Evolutionary conservation across 495 filamentous ascomycete species (phyloP).

Genomic region (Parachaetomium inaequale): DNA sequence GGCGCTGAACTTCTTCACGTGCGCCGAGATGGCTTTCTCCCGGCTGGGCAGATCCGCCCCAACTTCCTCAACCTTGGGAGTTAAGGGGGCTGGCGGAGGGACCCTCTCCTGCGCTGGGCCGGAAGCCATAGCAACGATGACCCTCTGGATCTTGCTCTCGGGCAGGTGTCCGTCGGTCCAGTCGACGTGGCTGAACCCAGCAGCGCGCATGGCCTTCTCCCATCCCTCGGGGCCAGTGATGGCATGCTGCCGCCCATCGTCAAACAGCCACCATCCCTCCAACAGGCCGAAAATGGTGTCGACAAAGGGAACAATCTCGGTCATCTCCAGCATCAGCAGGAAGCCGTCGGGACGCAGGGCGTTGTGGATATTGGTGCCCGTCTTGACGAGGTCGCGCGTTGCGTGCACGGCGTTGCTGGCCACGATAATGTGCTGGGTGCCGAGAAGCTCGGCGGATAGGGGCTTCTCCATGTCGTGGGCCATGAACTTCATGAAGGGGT

Average conservation of each 20-base stretch:
- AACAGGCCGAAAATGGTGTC: conserved; percentile 52
- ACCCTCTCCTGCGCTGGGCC: neutral
- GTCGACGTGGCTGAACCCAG: neutral
- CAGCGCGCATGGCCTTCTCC: neutral
- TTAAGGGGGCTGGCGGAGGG: neutral
- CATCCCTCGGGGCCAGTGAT: neutral
- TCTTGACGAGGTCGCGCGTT: conserved; percentile 33
- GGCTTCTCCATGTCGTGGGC: conserved; percentile 48
- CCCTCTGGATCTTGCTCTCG: conserved; percentile 25
- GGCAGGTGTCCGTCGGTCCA: conserved; percentile 28
- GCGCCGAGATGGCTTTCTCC: neutral
- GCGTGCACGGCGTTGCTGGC: conserved; percentile 50
- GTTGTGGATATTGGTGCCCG: conserved; percentile 33
- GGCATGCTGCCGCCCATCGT: conserved; percentile 2
- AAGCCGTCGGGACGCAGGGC: conserved; percentile 41
- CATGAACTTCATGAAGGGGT: conserved; percentile 39
- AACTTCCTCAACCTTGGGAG: neutral
- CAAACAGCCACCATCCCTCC: conserved; percentile 52
- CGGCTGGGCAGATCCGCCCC: neutral
- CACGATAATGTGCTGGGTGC: conserved; percentile 51
- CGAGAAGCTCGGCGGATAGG: conserved; percentile 44
- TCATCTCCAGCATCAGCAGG: conserved; percentile 40
- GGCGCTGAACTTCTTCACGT: neutral
- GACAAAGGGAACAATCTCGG: conserved; percentile 37
- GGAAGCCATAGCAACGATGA: conserved; percentile 28